Percentiles rank a stretch among this genome's conserved stretches.
These are phyloP conservation scores for Areca catechu DNA, from an alignment of 176 grass and related monocot species.

Conservation along the genomic window DNA sequence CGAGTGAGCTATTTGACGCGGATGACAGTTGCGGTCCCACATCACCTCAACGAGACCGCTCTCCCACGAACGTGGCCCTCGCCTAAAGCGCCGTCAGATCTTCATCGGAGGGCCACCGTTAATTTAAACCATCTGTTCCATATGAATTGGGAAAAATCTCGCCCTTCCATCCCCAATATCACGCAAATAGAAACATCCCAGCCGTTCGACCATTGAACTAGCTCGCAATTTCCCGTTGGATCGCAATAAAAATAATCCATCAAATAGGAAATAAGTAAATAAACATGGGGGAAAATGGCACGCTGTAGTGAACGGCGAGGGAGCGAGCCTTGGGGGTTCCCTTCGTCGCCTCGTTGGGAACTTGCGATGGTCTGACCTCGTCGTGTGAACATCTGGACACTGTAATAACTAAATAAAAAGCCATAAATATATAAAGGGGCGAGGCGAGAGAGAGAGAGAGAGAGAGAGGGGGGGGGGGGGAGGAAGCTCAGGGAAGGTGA, in stretches of 20 bases:
- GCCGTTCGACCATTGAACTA: too few relatives aligned
- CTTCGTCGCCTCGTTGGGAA: too few relatives aligned
- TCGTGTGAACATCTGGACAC: constrained; percentile 1
- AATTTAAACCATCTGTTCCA: constrained; percentile 12
- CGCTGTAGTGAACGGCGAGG: neutral
- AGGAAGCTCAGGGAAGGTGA: constrained; percentile 6
- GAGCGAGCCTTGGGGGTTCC: neutral
- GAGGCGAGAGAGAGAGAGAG: neutral
- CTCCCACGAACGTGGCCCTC: neutral
- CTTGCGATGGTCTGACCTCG: neutral
- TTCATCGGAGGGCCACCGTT: constrained; percentile 5
- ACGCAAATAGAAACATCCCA: too few relatives aligned
- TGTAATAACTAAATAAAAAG: constrained; percentile 5
- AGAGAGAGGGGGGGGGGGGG: neutral
- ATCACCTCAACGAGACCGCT: too few relatives aligned
- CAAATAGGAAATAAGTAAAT: too few relatives aligned
- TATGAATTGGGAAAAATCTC: neutral
- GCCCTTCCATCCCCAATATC: too few relatives aligned
- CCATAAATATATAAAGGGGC: constrained; percentile 2
- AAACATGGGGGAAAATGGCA: neutral
- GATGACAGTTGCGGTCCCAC: too few relatives aligned
- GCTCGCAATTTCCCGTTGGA: too few relatives aligned
- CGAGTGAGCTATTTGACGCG: too few relatives aligned
- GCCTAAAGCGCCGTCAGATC: constrained; percentile 10
- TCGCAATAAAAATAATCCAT: too few relatives aligned